Evolutionary conservation across 805 yeast species (phyloP).

Genomic region (Suhomyces xylopsoci): DNA sequence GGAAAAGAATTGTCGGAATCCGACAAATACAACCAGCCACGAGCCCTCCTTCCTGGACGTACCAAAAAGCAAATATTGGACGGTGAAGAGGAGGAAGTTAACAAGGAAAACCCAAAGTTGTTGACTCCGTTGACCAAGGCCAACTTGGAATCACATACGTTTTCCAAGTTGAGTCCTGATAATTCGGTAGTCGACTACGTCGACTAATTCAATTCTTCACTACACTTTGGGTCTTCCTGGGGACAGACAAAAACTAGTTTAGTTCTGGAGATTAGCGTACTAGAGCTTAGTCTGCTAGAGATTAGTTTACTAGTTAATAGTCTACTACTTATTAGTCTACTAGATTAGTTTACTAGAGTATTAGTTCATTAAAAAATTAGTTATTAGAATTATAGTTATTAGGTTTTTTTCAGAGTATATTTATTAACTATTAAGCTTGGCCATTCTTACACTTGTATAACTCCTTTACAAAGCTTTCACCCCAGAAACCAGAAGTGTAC

Average conservation of each 20-base stretch:
- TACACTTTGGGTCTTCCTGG: neutral
- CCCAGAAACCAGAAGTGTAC: conserved; percentile 96
- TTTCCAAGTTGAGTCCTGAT: conserved; percentile 10
- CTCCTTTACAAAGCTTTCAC: conserved; percentile 91
- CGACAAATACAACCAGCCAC: conserved; percentile 5
- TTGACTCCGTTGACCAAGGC: conserved; percentile 27
- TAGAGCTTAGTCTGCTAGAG: neutral
- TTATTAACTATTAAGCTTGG: neutral
- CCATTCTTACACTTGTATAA: conserved; percentile 41
- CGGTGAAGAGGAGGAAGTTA: conserved; percentile 10
- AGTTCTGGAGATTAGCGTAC: too few species aligned
- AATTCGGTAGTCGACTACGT: conserved; percentile 7
- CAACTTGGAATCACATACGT: conserved; percentile 26
- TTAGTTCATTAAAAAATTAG: neutral
- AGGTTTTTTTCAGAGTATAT: neutral
- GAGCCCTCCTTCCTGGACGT: neutral
- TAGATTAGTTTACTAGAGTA: neutral
- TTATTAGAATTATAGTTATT: neutral
- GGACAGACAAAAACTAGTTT: neutral
- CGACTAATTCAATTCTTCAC: conserved; percentile 3
- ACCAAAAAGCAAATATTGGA: conserved; percentile 1
- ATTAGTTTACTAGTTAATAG: too few species aligned
- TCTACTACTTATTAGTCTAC: too few species aligned
- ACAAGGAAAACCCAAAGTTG: conserved; percentile 15
- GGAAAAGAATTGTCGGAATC: conserved; percentile 7